Evolutionary conservation across 768 basidiomycete species (phyloP), one percentile per base, ranked within the genome.

Genomic region (Russula abietina): DNA sequence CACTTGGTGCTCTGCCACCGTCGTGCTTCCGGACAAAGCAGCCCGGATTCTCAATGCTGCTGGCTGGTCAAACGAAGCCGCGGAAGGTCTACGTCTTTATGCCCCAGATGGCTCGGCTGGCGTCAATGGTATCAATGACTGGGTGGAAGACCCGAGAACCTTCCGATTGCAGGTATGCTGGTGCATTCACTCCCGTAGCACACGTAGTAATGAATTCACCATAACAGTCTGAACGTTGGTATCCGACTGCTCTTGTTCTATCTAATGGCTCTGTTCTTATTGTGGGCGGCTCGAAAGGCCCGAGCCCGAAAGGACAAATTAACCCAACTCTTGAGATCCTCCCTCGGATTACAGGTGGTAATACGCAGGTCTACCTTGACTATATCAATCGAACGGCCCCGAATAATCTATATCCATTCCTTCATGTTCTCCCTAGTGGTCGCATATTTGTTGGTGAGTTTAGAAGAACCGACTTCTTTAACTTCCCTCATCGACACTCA

Each of bases 331-430:
- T 91, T 38, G 90, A 92, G 72, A 77, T 88, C 57, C 75, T 91
- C 3, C 89, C 89, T 1, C 83, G 76, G 30, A 85, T 86, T 9
- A 70, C 70, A 0, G 89, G 89, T 2, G 89, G 86, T 19, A 75
- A 78, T 56, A 89, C 88, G 0, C 75, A 76, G 9, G 61, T 87
- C 56, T 76, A 81, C 52, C 78, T 91, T 57, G 84, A 87, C 63
- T 90, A 82, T 76, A 75, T 91, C 32, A 69, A 75, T 32, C 79
- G 86, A 28, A 91, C 90, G 5, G 85, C 91, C 69, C 90, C 90
- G 1, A 84, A 88, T 69, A 91, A 91, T 68, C 71, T 91, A 51
- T 92, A 92, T 68, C 89, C 90, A 0, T 91, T 88, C 76, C 73
- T 91, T 39, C 72, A 86, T 57, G 78, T 90, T 8, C 79, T 92